Evolutionary conservation across 768 basidiomycete species (phyloP).

Genomic region (Leccinum broughii): DNA sequence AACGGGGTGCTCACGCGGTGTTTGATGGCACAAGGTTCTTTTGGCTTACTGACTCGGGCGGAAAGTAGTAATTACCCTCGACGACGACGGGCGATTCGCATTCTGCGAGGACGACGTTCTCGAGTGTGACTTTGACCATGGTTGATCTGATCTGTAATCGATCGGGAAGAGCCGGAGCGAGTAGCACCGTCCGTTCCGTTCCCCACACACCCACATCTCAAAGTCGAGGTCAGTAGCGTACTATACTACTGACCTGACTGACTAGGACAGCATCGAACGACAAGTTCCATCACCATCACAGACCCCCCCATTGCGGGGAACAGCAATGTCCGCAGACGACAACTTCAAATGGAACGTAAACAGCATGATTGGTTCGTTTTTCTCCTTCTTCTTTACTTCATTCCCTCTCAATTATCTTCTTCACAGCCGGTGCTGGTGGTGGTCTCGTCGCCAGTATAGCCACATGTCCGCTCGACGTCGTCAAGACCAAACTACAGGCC

Average conservation of each 20-base stretch:
- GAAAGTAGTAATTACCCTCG: conserved; percentile 76
- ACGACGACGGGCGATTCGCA: conserved; percentile 54
- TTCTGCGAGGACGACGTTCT: conserved; percentile 58
- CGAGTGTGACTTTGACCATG: conserved; percentile 52
- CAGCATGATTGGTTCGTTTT: conserved; percentile 74
- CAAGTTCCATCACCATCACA: neutral
- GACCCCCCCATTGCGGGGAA: conserved; percentile 58
- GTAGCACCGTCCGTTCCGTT: too few relatives aligned
- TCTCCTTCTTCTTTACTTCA: neutral
- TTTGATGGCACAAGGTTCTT: conserved; percentile 49
- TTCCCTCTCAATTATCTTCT: neutral
- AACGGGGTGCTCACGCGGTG: conserved; percentile 44
- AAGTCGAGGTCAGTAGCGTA: neutral
- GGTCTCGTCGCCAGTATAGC: conserved; percentile 91
- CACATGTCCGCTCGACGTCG: conserved; percentile 95
- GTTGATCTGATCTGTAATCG: conserved; percentile 6
- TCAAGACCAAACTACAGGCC: conserved; percentile 98
- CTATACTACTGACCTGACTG: too few relatives aligned
- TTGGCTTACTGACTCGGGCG: conserved; percentile 51
- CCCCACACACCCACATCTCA: neutral
- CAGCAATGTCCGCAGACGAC: conserved; percentile 62
- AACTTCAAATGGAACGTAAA: conserved; percentile 63
- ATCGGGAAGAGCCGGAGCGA: conserved; percentile 24
- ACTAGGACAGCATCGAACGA: too few relatives aligned
- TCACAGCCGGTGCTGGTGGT: conserved; percentile 88